Percentiles rank a stretch among this genome's conserved stretches.
Evolutionary conservation across 2,329 filamentous ascomycete species (phyloP).

Genomic region (Nothophaeocryptopus gaeumannii): DNA sequence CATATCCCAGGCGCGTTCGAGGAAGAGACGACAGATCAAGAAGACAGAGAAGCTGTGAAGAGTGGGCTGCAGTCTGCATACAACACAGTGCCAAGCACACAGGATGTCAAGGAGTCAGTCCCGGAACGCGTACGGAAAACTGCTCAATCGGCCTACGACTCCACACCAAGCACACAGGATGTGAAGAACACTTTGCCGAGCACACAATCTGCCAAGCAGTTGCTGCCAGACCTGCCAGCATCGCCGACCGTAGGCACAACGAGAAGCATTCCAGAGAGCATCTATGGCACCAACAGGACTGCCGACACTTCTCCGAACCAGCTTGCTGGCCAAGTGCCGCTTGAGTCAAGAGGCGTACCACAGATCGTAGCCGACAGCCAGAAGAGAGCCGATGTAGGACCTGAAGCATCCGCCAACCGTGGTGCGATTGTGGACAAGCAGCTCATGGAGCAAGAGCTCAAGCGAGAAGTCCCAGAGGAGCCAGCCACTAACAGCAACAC

Average conservation of each 20-base stretch:
- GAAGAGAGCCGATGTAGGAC: conserved; percentile 59
- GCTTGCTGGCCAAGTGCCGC: conserved; percentile 1
- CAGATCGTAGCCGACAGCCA: conserved; percentile 69
- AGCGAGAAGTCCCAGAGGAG: conserved; percentile 37
- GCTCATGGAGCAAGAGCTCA: conserved; percentile 61
- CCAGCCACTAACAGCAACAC: neutral
- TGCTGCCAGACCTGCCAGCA: too few species aligned
- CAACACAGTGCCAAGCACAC: conserved; percentile 1
- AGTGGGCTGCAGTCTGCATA: conserved; percentile 5
- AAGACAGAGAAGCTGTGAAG: conserved; percentile 1
- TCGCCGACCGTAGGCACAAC: neutral
- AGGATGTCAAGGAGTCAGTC: conserved; percentile 6
- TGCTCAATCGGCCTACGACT: too few species aligned
- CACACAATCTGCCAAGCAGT: too few species aligned
- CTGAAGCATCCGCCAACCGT: conserved; percentile 65
- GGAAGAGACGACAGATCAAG: conserved; percentile 2
- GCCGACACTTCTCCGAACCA: neutral
- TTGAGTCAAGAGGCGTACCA: conserved; percentile 46
- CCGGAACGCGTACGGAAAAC: too few species aligned
- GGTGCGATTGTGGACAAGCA: conserved; percentile 46
- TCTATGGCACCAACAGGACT: too few species aligned
- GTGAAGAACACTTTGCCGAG: neutral
- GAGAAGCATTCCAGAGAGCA: too few species aligned
- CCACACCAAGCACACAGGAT: neutral
- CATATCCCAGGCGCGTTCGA: conserved; percentile 14